These are phyloP conservation scores for Alternaria gansuensis DNA, from an alignment of 2,329 filamentous ascomycete species.

Conservation along the genomic window DNA sequence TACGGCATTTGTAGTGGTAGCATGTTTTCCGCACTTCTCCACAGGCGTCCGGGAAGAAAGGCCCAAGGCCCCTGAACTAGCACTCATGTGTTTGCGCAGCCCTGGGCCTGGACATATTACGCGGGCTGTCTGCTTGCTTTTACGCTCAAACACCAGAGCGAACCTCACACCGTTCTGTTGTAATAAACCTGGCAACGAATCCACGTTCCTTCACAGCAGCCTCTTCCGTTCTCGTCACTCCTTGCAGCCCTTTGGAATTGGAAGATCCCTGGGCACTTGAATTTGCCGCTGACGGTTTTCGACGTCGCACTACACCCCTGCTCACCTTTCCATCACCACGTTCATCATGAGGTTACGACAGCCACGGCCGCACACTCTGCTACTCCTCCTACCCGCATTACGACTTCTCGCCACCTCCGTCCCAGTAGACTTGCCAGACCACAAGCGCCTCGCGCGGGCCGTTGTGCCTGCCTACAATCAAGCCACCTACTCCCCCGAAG, in stretches of 20 bases:
- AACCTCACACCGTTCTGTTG: slow-evolving; percentile 17
- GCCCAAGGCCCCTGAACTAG: slow-evolving; percentile 32
- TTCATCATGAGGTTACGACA: slow-evolving; percentile 67
- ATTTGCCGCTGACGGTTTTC: slow-evolving; percentile 11
- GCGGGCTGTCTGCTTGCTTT: slow-evolving; percentile 27
- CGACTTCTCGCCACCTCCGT: slow-evolving; percentile 63
- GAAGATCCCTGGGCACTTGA: background rate
- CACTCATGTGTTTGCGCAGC: slow-evolving; percentile 20
- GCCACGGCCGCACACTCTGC: slow-evolving; percentile 57
- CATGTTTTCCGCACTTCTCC: slow-evolving; percentile 15
- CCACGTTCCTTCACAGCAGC: slow-evolving; percentile 10
- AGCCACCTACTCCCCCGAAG: slow-evolving; percentile 32
- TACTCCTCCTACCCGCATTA: slow-evolving; percentile 68
- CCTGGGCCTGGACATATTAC: slow-evolving; percentile 31
- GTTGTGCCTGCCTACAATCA: slow-evolving; percentile 37
- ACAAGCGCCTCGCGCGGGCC: slow-evolving; percentile 43
- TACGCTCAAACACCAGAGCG: slow-evolving; percentile 25
- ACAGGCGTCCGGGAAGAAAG: slow-evolving; percentile 17
- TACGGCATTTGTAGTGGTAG: slow-evolving; percentile 16
- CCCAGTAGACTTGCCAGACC: slow-evolving; percentile 43
- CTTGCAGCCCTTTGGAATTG: slow-evolving; percentile 3
- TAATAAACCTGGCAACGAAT: slow-evolving; percentile 8
- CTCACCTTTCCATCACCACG: slow-evolving; percentile 24
- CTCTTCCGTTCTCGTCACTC: slow-evolving; percentile 25
- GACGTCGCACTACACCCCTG: slow-evolving; percentile 16